A percentile compares a stretch with the other conserved stretches of the same genome.
Evolutionary conservation across 208 protist genomes (phyloP).

Genomic region (Willaertia magna): DNA sequence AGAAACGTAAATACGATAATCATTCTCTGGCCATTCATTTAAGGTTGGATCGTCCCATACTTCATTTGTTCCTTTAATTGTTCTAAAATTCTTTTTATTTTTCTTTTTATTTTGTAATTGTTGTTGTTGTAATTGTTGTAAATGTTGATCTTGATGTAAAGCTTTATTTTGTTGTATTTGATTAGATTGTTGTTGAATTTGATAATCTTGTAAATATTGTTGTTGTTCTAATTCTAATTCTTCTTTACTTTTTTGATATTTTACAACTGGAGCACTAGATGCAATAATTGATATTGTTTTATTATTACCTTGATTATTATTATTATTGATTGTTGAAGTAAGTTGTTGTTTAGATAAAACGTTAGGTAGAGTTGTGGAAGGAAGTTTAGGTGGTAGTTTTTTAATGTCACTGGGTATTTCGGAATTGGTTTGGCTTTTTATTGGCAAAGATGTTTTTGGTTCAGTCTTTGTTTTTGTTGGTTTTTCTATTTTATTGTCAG

Average conservation of each 20-base stretch:
- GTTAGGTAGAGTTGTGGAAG: too few relatives aligned
- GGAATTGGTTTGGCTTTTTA: too few relatives aligned
- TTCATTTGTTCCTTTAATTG: conserved; percentile 15
- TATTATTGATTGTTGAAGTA: neutral
- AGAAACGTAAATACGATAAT: conserved; percentile 41
- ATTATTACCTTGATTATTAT: neutral
- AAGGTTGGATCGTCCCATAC: conserved; percentile 32
- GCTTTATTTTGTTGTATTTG: neutral
- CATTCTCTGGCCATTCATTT: conserved; percentile 36
- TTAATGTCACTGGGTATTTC: too few relatives aligned
- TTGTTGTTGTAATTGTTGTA: neutral
- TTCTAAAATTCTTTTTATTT: neutral
- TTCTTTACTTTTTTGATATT: neutral
- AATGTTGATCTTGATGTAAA: neutral
- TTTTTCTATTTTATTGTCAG: too few relatives aligned
- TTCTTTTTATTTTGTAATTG: neutral
- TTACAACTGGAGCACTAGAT: neutral
- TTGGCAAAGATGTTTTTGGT: too few relatives aligned
- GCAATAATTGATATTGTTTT: neutral
- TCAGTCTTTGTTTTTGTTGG: too few relatives aligned
- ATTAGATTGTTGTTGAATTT: neutral
- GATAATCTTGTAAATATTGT: neutral
- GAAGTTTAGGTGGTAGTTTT: too few relatives aligned
- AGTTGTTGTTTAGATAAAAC: too few relatives aligned
- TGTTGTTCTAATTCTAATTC: neutral